Base-by-base conservation (phyloP, 768 basidiomycete genomes). In the Amanita polypyramis region DNA sequence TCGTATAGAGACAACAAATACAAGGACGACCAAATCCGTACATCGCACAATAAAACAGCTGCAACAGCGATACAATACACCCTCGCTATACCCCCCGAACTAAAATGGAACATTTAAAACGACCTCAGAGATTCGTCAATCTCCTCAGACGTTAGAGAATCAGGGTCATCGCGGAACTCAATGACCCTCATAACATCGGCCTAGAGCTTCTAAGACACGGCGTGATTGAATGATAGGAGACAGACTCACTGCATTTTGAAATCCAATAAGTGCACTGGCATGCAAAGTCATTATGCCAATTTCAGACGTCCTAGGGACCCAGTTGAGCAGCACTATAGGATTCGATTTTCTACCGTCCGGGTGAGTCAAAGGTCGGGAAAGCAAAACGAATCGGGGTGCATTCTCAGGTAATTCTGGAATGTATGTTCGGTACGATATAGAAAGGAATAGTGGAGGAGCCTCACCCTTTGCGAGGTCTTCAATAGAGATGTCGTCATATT, bases 391-490 rank as follows among this genome's bases (percentile, higher is more conserved):
- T 56, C 93, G 77, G 4, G 92, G 92, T 6, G 85, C 76, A 59
- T 83, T 85, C 66, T 85, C 89, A 0, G 93, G 93, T 9, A 95
- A 72, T 61, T 93, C 93, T 94, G 56, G 20, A 19, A 49, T 40
- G 6, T 49, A 37, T 23, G 33, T 21, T 47, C 15, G 19, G 21
- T 47, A 17, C 52, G 40, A 12, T 17, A 38, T 45, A 27, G 44
- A 23, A 15, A 11, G 37, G 39, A n/a, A 21, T 21, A 32, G n/a
- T n/a, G n/a, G 12, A 35, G 32, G 14, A 7, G 39, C 32, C n/a
- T 52, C 50, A 89, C 92, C 92, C 66, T 92, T 83, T n/a, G 78
- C 86, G 32, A 97, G 78, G 12, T 94, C 89, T 56, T 86, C 85
- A 49, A 92, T 78, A 47, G 73, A 74, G 51, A 88, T 82, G 51